Evolutionary conservation across 345 rosid species (phyloP), one percentile per base, ranked within the genome.

Genomic region (Ceriops zippeliana): DNA sequence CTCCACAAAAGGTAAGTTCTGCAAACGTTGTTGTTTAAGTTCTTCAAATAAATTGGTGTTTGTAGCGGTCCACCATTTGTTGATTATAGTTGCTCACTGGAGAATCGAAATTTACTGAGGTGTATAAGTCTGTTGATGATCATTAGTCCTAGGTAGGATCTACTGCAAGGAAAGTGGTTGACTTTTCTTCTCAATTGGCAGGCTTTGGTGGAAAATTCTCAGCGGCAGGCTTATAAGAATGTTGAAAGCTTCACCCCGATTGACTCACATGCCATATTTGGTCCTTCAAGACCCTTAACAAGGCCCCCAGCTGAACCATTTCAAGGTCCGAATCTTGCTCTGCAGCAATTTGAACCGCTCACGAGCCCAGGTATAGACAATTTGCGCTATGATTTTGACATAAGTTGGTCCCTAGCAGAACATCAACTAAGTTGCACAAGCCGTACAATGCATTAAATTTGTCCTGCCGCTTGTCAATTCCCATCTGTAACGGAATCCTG

Each of bases 171-270:
- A 47, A 78, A 78, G 26, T 62, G 38, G 67, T 56, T n/a, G 28
- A 28, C 56, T 46, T 57, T 6, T 27, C 10, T 20, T 2, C 56
- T 72, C 8, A 27, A 52, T 69, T 54, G 56, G 11, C 83, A 87
- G 86, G 71, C 21, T 27, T 1, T 79, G 59, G 77, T 90, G 1
- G 80, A 91, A 65, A 74, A 72, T 19, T 4, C 75, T 4, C 89
- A 80, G 79, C 64, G 21, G 9, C 84, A 70, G 22, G 97, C 98
- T 58, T 85, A 85, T 52, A 51, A 46, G 47, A 83, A 90, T 27
- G 28, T 51, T 26, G 15, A 15, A 9, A 16, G 63, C 37, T 70
- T 88, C 42, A 60, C 59, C 38, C 63, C 1, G 28, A 35, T 81
- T 0, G 73, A 84, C 66, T 54, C 58, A 7, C 70, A 52, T 15